Percentiles rank a stretch among this genome's conserved stretches.
Evolutionary conservation across 1,284 basidiomycete species (phyloP).

Genomic region (Moesziomyces parantarcticus): DNA sequence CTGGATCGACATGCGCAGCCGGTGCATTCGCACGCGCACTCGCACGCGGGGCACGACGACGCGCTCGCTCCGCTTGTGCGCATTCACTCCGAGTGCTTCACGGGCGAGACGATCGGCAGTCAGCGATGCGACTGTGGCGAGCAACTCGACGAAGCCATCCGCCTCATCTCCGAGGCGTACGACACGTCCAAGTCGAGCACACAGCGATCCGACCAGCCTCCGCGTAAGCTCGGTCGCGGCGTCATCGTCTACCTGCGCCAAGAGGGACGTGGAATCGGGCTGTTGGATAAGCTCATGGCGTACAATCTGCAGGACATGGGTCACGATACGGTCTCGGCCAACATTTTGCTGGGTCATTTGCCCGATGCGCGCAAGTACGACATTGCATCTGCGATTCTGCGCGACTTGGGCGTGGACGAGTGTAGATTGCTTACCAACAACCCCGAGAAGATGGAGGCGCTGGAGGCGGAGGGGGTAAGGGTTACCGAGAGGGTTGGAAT

Average conservation of each 20-base stretch:
- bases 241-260: slow-evolving; percentile 96
- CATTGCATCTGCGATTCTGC: slow-evolving; percentile 87
- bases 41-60: slow-evolving; percentile 9
- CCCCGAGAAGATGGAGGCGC: slow-evolving; percentile 91
- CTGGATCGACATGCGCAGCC: slow-evolving; percentile 68
- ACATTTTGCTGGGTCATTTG: slow-evolving; percentile 90
- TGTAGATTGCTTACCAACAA: slow-evolving; percentile 91
- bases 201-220: neutral
- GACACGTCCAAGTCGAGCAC: slow-evolving; percentile 67
- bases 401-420: slow-evolving; percentile 82
- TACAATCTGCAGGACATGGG: slow-evolving; percentile 99
- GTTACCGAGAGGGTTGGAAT: slow-evolving; percentile 89
- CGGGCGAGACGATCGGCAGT: slow-evolving; percentile 96
- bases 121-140: slow-evolving; percentile 99
- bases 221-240: slow-evolving; percentile 70
- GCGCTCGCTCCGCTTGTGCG: slow-evolving; percentile 81
- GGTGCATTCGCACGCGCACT: slow-evolving; percentile 38
- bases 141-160: slow-evolving; percentile 95
- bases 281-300: slow-evolving; percentile 94
- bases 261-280: slow-evolving; percentile 97
- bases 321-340: slow-evolving; percentile 97
- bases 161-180: slow-evolving; percentile 76
- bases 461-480: slow-evolving; percentile 83
- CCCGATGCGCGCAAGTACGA: slow-evolving; percentile 95
- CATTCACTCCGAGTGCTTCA: slow-evolving; percentile 98